Percentiles rank a stretch among this genome's conserved stretches.
Evolutionary conservation across 2,329 filamentous ascomycete genomes (phyloP).

Genomic region (Aspergillus sp.): DNA sequence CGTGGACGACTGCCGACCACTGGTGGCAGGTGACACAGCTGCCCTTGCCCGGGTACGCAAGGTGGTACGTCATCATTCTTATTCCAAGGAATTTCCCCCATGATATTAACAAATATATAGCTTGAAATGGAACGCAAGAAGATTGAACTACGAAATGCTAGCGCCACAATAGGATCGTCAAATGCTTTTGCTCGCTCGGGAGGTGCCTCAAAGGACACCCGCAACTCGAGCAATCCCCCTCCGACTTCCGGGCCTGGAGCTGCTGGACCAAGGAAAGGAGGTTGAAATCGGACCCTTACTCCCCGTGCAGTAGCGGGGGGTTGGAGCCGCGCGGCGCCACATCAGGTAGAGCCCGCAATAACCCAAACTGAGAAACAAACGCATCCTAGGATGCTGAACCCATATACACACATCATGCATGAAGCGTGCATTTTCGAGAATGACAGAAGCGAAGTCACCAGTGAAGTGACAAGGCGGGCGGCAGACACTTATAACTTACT

Average conservation of each 20-base stretch:
- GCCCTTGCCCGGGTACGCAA: constrained; percentile 48
- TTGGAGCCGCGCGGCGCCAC: not conserved
- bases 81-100: not conserved
- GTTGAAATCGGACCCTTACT: constrained; percentile 17
- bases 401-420: not conserved
- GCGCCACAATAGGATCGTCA: constrained; percentile 36
- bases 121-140: constrained; percentile 52
- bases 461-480: not conserved
- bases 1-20: constrained; percentile 52
- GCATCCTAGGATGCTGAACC: not conserved
- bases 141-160: constrained; percentile 45
- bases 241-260: constrained; percentile 24
- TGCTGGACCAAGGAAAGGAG: constrained; percentile 32
- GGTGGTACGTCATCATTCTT: constrained; percentile 43
- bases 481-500: not conserved
- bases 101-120: constrained; percentile 21
- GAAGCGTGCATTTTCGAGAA: not conserved
- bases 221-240: constrained; percentile 14
- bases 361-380: not conserved
- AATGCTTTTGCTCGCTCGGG: constrained; percentile 26
- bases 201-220: constrained; percentile 9
- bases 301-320: not conserved
- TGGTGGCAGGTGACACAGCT: constrained; percentile 41
- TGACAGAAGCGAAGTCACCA: not conserved
- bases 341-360: not conserved